These are phyloP conservation scores for Psidium friedrichsthalianum DNA, from an alignment of 345 rosid genomes.

Conservation along the genomic window DNA sequence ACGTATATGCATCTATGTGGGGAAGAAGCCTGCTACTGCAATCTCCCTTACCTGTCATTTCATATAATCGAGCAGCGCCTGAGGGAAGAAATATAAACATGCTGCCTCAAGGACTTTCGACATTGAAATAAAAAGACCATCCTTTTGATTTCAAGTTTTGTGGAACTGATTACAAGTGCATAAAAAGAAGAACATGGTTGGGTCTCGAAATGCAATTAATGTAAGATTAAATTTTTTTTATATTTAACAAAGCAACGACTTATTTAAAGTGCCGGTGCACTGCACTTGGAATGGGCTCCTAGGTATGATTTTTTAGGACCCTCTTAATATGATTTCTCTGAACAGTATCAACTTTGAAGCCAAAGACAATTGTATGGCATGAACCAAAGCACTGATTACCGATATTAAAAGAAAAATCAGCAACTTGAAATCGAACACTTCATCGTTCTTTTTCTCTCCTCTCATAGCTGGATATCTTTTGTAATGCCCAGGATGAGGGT, in stretches of 20 bases:
- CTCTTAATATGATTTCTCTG: neutral
- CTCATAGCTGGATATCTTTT: neutral
- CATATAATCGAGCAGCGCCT: neutral
- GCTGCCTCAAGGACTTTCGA: neutral
- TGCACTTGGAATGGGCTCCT: neutral
- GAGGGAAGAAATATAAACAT: neutral
- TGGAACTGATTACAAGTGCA: neutral
- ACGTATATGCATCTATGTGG: neutral
- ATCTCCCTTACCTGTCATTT: neutral
- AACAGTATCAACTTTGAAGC: neutral
- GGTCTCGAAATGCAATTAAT: neutral
- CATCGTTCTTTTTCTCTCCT: neutral
- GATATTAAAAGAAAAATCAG: neutral
- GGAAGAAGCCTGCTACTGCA: neutral
- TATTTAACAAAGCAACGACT: neutral
- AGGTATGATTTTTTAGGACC: neutral
- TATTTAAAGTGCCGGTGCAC: neutral
- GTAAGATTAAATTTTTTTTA: neutral
- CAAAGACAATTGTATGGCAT: neutral
- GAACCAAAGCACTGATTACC: neutral
- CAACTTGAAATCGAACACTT: neutral
- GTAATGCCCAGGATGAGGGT: constrained; percentile 7
- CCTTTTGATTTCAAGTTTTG: neutral
- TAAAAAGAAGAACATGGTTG: neutral
- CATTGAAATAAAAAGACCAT: neutral